Conservation (phyloP, 2,329 filamentous ascomycete species). For the Fusarium anguioides region DNA sequence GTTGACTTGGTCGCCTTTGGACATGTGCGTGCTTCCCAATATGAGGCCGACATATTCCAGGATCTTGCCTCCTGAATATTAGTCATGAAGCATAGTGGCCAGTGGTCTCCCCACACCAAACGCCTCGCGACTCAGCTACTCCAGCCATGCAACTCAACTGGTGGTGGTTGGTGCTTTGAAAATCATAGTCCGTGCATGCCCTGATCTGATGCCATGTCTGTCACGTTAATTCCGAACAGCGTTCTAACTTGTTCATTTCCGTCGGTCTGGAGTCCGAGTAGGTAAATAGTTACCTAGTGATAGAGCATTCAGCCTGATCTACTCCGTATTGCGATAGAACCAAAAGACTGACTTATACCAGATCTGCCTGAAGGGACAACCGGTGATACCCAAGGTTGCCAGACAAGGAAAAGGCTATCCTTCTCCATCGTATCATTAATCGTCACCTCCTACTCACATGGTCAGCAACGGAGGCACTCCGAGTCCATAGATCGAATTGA, state of each 20-base stretch:
- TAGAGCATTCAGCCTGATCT: slow-evolving; percentile 1
- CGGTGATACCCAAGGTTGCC: slow-evolving; percentile 1
- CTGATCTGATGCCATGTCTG: slow-evolving; percentile 14
- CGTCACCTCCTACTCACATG: slow-evolving; percentile 2
- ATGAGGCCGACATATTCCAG: slow-evolving; percentile 11
- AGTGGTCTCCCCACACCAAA: slow-evolving; percentile 22
- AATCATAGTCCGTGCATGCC: slow-evolving; percentile 38
- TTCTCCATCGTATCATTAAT: slow-evolving; percentile 4
- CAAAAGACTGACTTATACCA: slow-evolving; percentile 3
- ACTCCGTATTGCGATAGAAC: neutral
- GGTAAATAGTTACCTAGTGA: too few species aligned
- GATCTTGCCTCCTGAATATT: slow-evolving; percentile 13
- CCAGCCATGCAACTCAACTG: slow-evolving; percentile 7
- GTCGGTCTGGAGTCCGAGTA: neutral
- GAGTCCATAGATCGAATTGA: neutral
- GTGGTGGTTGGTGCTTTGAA: slow-evolving; percentile 34
- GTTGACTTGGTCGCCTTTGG: neutral
- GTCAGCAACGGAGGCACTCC: slow-evolving; percentile 16
- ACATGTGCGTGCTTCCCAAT: slow-evolving; percentile 6
- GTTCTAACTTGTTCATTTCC: slow-evolving; percentile 9
- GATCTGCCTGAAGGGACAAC: neutral
- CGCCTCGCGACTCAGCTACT: slow-evolving; percentile 2
- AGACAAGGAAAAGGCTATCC: slow-evolving; percentile 4
- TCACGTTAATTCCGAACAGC: slow-evolving; percentile 19
- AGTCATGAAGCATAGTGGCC: slow-evolving; percentile 20